phyloP scores from a whole-genome alignment of 1,139 yeast genomes.

The Arxiozyma bovina region DNA sequence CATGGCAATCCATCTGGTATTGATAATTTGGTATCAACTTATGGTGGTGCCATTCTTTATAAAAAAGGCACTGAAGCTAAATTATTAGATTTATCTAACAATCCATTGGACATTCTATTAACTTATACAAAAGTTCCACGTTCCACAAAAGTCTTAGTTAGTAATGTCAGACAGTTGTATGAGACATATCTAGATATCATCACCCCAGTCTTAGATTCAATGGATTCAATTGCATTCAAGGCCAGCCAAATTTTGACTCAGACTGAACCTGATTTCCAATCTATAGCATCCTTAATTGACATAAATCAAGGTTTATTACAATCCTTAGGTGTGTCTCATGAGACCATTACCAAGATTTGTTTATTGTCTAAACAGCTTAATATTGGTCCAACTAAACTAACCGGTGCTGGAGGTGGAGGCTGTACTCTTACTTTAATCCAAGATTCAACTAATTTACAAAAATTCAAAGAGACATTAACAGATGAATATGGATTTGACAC shows the following conservation, averaged over 20 bases:
- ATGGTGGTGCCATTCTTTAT: conserved; percentile 92
- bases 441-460: conserved; percentile 33
- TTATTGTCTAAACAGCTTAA: conserved; percentile 49
- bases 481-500: conserved; percentile 56
- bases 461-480: conserved; percentile 32
- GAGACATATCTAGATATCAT: conserved; percentile 47
- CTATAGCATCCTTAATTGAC: conserved; percentile 56
- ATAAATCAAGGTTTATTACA: conserved; percentile 84
- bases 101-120: conserved; percentile 41
- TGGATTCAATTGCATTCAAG: conserved; percentile 49
- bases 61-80: conserved; percentile 38
- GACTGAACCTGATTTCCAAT: conserved; percentile 26
- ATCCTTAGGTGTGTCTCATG: conserved; percentile 87
- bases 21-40: conserved; percentile 91
- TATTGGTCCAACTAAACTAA: conserved; percentile 83
- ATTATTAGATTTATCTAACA: conserved; percentile 24
- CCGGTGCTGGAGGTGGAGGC: conserved; percentile 99
- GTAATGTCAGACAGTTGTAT: conserved; percentile 56
- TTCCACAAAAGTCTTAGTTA: conserved; percentile 76
- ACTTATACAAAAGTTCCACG: conserved; percentile 84
- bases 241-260: conserved; percentile 4
- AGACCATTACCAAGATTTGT: conserved; percentile 67
- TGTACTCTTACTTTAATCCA: conserved; percentile 83
- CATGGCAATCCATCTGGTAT: conserved; percentile 98
- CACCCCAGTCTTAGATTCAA: conserved; percentile 56